Evolutionary conservation across 2,329 filamentous ascomycete species (phyloP).

Genomic region (Magnaporthiopsis poae): DNA sequence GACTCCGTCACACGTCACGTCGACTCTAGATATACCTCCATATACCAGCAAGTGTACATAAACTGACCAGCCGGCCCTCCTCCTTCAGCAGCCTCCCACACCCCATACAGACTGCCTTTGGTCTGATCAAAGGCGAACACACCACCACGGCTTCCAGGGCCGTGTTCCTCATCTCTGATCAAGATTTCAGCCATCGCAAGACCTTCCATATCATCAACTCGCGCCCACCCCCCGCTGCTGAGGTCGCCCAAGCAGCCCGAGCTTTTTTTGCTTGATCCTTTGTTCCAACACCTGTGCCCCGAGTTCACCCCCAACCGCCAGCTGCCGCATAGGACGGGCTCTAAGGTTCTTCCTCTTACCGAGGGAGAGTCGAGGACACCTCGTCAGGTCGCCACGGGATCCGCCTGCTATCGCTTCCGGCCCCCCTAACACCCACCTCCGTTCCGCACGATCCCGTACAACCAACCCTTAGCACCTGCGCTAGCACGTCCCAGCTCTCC

Average conservation of each 20-base stretch:
- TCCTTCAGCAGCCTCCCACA: not conserved
- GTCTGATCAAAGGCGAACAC: conserved; percentile 54
- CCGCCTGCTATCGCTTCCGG: conserved; percentile 87
- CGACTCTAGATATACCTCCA: not conserved
- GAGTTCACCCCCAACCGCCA: conserved; percentile 57
- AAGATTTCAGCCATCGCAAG: conserved; percentile 60
- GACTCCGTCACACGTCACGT: not conserved
- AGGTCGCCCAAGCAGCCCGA: conserved; percentile 39
- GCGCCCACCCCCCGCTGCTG: conserved; percentile 47
- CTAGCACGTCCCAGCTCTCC: conserved; percentile 4
- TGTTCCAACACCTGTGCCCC: conserved; percentile 37
- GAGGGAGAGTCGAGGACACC: conserved; percentile 99
- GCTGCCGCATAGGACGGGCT: conserved; percentile 99
- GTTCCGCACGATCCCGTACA: conserved; percentile 7
- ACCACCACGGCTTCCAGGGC: conserved; percentile 53
- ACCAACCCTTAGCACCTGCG: conserved; percentile 7
- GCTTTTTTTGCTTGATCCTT: conserved; percentile 38
- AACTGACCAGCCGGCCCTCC: conserved; percentile 2
- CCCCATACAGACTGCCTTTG: conserved; percentile 45
- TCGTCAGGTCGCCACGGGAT: conserved; percentile 83
- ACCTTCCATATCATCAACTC: conserved; percentile 58
- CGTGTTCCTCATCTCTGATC: conserved; percentile 53
- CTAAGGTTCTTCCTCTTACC: conserved; percentile 96
- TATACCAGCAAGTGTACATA: not conserved
- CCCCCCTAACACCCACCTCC: conserved; percentile 66